Percentiles rank a stretch among this genome's conserved stretches.
These are phyloP conservation scores for Phyllosticta citriasiana DNA, from an alignment of 2,329 filamentous ascomycete genomes.

Conservation along the genomic window DNA sequence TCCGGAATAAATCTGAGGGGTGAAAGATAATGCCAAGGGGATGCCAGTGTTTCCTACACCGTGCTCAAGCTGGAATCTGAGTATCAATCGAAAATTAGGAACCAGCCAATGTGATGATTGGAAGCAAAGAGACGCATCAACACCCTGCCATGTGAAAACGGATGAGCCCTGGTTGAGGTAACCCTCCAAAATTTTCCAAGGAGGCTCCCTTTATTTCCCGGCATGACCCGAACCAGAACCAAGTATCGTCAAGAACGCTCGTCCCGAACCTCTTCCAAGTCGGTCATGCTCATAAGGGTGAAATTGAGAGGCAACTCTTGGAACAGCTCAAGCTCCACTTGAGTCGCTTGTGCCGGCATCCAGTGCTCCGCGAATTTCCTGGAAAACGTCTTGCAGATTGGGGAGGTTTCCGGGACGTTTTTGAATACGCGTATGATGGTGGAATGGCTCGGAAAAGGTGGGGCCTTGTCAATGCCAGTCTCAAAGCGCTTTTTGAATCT, in stretches of 20 bases:
- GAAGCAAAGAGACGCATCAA: no score
- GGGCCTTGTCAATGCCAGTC: not conserved
- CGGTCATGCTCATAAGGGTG: not conserved
- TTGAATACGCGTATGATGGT: not conserved
- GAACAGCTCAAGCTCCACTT: not conserved
- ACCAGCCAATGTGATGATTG: no score
- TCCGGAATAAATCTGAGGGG: no score
- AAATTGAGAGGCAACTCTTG: not conserved
- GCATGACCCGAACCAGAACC: not conserved
- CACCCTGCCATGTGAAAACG: no score
- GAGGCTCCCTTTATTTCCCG: no score
- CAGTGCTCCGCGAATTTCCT: not conserved
- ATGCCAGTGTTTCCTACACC: no score
- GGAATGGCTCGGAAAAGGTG: not conserved
- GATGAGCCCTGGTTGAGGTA: no score
- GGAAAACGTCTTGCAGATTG: not conserved
- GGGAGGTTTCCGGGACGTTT: not conserved
- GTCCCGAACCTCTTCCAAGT: not conserved
- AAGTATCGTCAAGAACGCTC: not conserved
- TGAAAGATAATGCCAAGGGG: no score
- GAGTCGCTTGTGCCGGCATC: not conserved
- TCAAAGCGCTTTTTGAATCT: not conserved
- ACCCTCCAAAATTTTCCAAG: no score
- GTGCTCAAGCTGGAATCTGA: no score
- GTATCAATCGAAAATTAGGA: no score